Base-by-base conservation (phyloP, 2,329 filamentous ascomycete genomes). In the Fusarium citri region DNA sequence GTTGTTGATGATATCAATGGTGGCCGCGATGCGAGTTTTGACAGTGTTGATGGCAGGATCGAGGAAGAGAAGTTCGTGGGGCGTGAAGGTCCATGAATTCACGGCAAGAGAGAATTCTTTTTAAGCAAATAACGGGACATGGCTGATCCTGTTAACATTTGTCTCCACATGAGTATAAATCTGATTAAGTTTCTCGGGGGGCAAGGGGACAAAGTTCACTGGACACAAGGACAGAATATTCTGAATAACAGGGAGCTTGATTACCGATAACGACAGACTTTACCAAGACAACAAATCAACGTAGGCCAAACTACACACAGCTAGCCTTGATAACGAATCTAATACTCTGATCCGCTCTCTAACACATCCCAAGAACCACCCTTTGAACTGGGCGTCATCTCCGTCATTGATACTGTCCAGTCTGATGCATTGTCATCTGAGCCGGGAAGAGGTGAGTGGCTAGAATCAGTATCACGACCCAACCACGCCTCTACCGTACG, bases 391-490 rank as follows among this genome's bases (percentile, higher is more conserved):
- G 48, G 48, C 1, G 48, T 40, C 22, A 37, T 25, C 28, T 23
- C 14, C 6, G 20, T 14, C 8, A 7, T 3, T 5, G 28, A 50
- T 2, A 15, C 8, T 20, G 22, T 25, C 16, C 8, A n/a, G 2
- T 15, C 6, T 2, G 48, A 40, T 8, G 3, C 1, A 25, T 8
- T 14, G 2, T 51, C 48, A 4, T 18, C 5, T 1, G 1, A 16
- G 31, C 15, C 8, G 1, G 31, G 31, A 34, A 34, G 8, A 3
- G 0, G 31, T 34, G 8, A 3, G 16, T 18, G 16, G 31, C 2
- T 4, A 18, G 31, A 11, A 2, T 18, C 16, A 0, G 9, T 0
- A 37, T 11, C 31, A 37, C 1, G 31, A 37, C 16, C 0, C 10
- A n/a, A 8, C 23, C 42, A 46, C 4, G 10, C 10, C 23, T 26